These are phyloP conservation scores for Talaromyces proteolyticus DNA, from an alignment of 495 filamentous ascomycete species.

Conservation along the genomic window DNA sequence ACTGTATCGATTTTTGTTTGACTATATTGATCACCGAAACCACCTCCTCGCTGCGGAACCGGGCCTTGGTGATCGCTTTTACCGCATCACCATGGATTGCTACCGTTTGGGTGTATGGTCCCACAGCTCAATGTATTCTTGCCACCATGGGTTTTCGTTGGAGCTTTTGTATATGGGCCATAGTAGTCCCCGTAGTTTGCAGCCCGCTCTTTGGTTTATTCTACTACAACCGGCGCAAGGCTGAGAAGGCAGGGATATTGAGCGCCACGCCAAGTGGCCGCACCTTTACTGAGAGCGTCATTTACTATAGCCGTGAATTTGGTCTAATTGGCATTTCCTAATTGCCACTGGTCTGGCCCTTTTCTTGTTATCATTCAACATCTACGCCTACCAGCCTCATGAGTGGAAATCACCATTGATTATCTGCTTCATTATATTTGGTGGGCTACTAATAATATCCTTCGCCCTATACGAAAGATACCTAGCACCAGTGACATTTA, in stretches of 20 bases:
- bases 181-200: constrained; percentile 48
- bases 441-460: constrained; percentile 42
- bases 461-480: constrained; percentile 51
- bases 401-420: constrained; percentile 33
- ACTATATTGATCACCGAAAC: constrained; percentile 55
- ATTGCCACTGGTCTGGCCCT: constrained; percentile 43
- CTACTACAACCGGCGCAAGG: constrained; percentile 16
- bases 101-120: constrained; percentile 46
- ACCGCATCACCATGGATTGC: constrained; percentile 52
- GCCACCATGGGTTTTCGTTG: constrained; percentile 48
- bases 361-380: constrained; percentile 51
- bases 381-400: constrained; percentile 31
- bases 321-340: constrained; percentile 44
- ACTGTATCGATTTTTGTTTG: constrained; percentile 49
- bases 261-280: background rate
- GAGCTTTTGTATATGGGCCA: constrained; percentile 54
- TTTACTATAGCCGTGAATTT: background rate
- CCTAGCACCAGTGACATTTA: constrained; percentile 44
- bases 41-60: constrained; percentile 49
- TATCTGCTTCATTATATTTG: constrained; percentile 38
- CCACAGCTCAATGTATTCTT: constrained; percentile 39
- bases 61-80: constrained; percentile 51
- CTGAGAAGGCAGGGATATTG: background rate
- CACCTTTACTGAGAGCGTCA: background rate
- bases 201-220: constrained; percentile 51